Evolutionary conservation across 345 rosid species (phyloP).

Genomic region (Camelina sativa): DNA sequence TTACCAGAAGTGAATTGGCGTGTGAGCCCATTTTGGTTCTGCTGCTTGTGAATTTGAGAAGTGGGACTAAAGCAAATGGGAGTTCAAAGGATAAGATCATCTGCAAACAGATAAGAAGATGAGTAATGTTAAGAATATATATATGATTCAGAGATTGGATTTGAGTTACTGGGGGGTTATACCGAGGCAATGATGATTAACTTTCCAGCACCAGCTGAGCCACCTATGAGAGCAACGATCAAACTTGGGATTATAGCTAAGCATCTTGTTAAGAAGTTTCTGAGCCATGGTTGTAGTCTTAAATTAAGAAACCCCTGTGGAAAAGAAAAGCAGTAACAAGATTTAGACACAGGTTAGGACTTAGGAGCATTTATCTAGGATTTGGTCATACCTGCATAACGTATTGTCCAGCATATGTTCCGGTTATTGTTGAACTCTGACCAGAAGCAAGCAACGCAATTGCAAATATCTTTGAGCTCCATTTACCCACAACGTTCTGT

Average conservation of each 20-base stretch:
- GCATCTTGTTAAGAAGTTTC: constrained; percentile 77
- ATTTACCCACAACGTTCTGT: constrained; percentile 83
- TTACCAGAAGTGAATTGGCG: constrained; percentile 66
- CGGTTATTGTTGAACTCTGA: constrained; percentile 95
- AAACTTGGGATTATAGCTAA: constrained; percentile 90
- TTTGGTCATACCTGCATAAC: constrained; percentile 85
- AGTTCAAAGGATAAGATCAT: constrained; percentile 97
- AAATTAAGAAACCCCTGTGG: constrained; percentile 82
- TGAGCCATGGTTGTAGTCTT: constrained; percentile 70
- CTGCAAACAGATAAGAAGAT: constrained; percentile 46
- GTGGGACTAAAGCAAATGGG: constrained; percentile 88
- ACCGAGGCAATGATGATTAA: constrained; percentile 89
- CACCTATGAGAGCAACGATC: constrained; percentile 80
- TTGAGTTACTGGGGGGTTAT: constrained; percentile 7
- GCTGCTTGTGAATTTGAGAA: constrained; percentile 91
- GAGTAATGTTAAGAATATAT: neutral
- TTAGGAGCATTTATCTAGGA: neutral
- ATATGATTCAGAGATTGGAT: neutral
- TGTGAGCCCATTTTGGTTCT: constrained; percentile 73
- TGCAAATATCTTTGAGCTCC: constrained; percentile 93
- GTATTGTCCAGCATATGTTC: constrained; percentile 96
- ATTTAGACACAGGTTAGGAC: constrained; percentile 15
- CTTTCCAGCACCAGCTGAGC: constrained; percentile 85
- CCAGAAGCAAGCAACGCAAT: constrained; percentile 90
- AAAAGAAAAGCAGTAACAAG: neutral